phyloP scores from a whole-genome alignment of 495 filamentous ascomycete genomes.

The Astrothelium macrocarpum region DNA sequence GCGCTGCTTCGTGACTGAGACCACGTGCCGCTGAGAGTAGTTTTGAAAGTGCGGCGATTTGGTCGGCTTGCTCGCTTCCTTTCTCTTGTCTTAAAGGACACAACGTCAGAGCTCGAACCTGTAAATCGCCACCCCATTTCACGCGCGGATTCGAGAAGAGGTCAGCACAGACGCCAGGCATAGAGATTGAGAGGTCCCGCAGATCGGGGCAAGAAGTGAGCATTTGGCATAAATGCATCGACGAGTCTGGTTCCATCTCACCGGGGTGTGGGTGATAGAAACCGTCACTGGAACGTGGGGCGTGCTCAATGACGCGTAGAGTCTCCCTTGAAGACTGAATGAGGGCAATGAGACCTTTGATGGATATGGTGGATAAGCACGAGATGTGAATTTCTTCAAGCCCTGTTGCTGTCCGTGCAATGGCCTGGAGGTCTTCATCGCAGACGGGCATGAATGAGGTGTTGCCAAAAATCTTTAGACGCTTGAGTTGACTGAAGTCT shows the following conservation, averaged over 20 bases:
- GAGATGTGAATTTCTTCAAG: constrained; percentile 45
- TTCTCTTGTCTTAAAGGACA: constrained; percentile 22
- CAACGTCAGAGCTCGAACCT: constrained; percentile 39
- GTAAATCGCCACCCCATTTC: constrained; percentile 40
- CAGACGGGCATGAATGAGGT: constrained; percentile 42
- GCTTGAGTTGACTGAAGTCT: constrained; percentile 38
- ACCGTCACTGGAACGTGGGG: constrained; percentile 40
- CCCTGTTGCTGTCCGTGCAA: constrained; percentile 40
- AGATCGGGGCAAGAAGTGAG: constrained; percentile 39
- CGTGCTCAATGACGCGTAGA: constrained; percentile 44
- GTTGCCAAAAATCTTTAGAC: constrained; percentile 45
- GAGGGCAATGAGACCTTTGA: constrained; percentile 41
- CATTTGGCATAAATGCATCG: constrained; percentile 39
- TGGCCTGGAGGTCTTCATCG: constrained; percentile 39
- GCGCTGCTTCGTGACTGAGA: constrained; percentile 25
- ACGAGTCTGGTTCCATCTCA: constrained; percentile 20
- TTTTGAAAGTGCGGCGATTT: constrained; percentile 22
- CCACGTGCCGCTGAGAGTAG: constrained; percentile 34
- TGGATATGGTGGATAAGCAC: constrained; percentile 40
- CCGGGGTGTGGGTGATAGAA: constrained; percentile 40
- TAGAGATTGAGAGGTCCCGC: constrained; percentile 38
- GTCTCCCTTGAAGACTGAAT: constrained; percentile 38
- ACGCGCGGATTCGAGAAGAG: constrained; percentile 38
- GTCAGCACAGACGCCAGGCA: constrained; percentile 40
- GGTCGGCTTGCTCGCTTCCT: constrained; percentile 3